phyloP scores from a whole-genome alignment of 2,329 filamentous ascomycete species.

The Tolypocladium endophyticum region DNA sequence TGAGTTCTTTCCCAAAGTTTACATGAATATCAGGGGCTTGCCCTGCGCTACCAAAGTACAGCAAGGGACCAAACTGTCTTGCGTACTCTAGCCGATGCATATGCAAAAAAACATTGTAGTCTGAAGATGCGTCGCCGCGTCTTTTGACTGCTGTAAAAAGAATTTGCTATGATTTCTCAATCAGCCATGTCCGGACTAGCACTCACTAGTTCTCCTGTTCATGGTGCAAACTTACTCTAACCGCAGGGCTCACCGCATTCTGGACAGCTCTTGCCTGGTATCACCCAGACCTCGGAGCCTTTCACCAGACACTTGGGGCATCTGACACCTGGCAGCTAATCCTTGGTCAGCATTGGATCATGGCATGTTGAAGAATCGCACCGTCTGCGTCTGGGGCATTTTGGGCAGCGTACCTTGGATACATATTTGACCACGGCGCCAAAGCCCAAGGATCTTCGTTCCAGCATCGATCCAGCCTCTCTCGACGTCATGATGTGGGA shows the following conservation, averaged over 20 bases:
- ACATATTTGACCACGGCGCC: neutral
- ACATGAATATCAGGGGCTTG: neutral
- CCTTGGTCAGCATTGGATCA: conserved; percentile 1
- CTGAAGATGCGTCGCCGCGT: neutral
- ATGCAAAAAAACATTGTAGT: neutral
- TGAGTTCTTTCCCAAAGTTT: neutral
- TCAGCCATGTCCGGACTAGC: neutral
- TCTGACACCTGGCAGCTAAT: conserved; percentile 36
- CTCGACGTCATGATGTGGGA: neutral
- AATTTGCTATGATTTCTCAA: neutral
- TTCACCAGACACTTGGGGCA: conserved; percentile 39
- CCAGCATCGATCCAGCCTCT: neutral
- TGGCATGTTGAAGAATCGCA: no score
- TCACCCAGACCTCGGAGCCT: conserved; percentile 45
- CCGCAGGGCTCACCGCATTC: conserved; percentile 37
- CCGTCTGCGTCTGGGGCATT: neutral
- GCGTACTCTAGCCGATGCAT: neutral
- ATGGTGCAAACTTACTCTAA: neutral
- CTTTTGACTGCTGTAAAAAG: neutral
- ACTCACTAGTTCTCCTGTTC: neutral
- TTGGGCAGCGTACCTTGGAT: neutral
- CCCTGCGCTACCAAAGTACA: neutral
- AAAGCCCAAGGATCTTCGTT: neutral
- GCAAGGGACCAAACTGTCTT: neutral
- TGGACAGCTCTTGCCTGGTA: conserved; percentile 39